phyloP scores from a whole-genome alignment of 768 basidiomycete species.

The Psilocybe cubensis region DNA sequence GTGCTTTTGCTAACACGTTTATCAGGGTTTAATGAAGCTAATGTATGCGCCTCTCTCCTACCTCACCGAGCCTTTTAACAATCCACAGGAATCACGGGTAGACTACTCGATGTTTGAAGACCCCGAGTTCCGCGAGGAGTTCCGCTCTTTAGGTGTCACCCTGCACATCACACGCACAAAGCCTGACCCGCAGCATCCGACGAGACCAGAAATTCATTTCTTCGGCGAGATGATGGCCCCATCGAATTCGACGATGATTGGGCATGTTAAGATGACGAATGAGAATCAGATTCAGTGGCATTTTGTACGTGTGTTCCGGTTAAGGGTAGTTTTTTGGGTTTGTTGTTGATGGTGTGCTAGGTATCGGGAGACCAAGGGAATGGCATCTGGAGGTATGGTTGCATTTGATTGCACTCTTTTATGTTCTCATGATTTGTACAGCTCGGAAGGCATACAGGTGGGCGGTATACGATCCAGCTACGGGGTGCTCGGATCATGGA shows the following conservation, averaged over 20 bases:
- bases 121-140: constrained; percentile 53
- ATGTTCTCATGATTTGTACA: constrained; percentile 24
- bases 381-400: constrained; percentile 58
- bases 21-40: constrained; percentile 52
- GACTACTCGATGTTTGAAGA: constrained; percentile 54
- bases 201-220: constrained; percentile 56
- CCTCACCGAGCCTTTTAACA: neutral
- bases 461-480: constrained; percentile 61
- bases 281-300: constrained; percentile 66
- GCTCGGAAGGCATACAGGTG: constrained; percentile 65
- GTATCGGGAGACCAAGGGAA: constrained; percentile 54
- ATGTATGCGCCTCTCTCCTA: constrained; percentile 25
- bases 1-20: neutral
- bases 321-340: neutral
- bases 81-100: constrained; percentile 21
- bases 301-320: constrained; percentile 48
- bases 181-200: constrained; percentile 50
- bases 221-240: constrained; percentile 52
- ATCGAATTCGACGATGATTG: constrained; percentile 49
- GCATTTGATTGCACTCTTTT: neutral
- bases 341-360: constrained; percentile 28
- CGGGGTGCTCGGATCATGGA: constrained; percentile 61
- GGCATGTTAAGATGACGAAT: constrained; percentile 56
- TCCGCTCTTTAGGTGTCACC: constrained; percentile 50
- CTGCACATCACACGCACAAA: constrained; percentile 45